These are phyloP conservation scores for Staphylotrichum longicolle DNA, from an alignment of 495 filamentous ascomycete species.

Conservation along the genomic window DNA sequence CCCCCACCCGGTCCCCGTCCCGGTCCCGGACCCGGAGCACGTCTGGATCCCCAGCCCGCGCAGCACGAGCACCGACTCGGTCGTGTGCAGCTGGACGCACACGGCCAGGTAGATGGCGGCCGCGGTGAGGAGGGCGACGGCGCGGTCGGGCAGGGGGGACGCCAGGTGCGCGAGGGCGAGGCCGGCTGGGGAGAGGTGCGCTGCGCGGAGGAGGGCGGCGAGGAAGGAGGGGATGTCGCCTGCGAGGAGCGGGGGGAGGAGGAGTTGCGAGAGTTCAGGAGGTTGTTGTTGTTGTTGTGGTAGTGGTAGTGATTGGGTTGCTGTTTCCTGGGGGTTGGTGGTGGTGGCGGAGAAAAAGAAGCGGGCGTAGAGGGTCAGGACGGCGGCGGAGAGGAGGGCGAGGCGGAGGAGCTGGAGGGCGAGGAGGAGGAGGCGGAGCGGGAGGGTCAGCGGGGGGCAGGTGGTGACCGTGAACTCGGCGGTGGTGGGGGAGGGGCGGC, in stretches of 20 bases:
- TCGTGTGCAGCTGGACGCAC: constrained; percentile 47
- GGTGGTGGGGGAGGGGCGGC: constrained; percentile 81
- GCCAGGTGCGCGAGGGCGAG: constrained; percentile 43
- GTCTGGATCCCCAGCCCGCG: constrained; percentile 91
- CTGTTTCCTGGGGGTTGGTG: neutral
- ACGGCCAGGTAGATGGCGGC: constrained; percentile 37
- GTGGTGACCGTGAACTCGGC: constrained; percentile 83
- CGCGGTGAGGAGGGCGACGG: constrained; percentile 24
- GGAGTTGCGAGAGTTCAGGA: neutral
- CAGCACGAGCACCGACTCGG: constrained; percentile 86
- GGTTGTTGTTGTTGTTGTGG: constrained; percentile 8
- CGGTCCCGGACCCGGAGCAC: constrained; percentile 28
- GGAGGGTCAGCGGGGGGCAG: constrained; percentile 55
- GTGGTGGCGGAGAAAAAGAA: constrained; percentile 16
- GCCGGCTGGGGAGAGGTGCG: constrained; percentile 30
- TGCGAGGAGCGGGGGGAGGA: constrained; percentile 9
- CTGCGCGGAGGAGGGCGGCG: constrained; percentile 36
- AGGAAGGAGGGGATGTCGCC: constrained; percentile 28
- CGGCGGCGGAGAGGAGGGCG: constrained; percentile 31
- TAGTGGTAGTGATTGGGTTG: neutral
- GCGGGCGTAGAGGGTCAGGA: constrained; percentile 40
- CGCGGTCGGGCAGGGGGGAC: constrained; percentile 38
- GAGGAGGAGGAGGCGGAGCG: constrained; percentile 54
- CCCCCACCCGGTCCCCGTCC: constrained; percentile 52
- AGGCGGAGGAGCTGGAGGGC: constrained; percentile 51